phyloP scores from a whole-genome alignment of 2,329 filamentous ascomycete species.

The Fusarium napiforme region DNA sequence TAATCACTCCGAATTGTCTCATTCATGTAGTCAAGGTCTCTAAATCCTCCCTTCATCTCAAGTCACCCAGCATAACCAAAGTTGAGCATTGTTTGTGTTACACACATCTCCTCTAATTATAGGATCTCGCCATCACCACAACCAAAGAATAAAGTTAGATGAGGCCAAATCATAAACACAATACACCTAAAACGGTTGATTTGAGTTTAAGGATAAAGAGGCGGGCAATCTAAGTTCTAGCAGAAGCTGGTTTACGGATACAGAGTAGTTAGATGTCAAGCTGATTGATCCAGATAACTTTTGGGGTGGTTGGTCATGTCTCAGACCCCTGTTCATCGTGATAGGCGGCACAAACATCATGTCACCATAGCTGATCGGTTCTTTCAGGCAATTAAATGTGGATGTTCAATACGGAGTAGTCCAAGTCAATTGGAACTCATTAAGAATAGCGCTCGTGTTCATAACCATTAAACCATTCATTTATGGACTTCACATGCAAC shows the following conservation, averaged over 20 bases:
- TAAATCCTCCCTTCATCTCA: neutral
- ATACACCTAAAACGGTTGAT: slow-evolving; percentile 1
- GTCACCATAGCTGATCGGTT: neutral
- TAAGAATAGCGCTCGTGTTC: neutral
- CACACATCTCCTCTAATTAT: neutral
- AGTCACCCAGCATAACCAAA: neutral
- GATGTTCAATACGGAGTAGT: neutral
- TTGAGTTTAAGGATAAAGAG: neutral
- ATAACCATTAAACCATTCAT: neutral
- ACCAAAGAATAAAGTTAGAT: neutral
- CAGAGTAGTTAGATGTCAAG: neutral
- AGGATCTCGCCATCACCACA: neutral
- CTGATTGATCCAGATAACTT: slow-evolving; percentile 1
- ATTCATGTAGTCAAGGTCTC: neutral
- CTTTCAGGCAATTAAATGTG: neutral
- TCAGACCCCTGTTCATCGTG: slow-evolving; percentile 7
- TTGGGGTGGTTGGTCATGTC: slow-evolving; percentile 26
- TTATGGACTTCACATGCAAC: neutral
- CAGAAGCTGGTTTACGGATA: neutral
- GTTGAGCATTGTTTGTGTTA: neutral
- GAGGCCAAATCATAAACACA: neutral
- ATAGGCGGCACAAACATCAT: slow-evolving; percentile 1
- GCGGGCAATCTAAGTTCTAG: neutral
- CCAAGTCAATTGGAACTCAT: neutral
- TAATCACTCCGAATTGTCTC: neutral